Evolutionary conservation across 768 basidiomycete genomes (phyloP).

Genomic region (Holtermanniella nyarrowii): DNA sequence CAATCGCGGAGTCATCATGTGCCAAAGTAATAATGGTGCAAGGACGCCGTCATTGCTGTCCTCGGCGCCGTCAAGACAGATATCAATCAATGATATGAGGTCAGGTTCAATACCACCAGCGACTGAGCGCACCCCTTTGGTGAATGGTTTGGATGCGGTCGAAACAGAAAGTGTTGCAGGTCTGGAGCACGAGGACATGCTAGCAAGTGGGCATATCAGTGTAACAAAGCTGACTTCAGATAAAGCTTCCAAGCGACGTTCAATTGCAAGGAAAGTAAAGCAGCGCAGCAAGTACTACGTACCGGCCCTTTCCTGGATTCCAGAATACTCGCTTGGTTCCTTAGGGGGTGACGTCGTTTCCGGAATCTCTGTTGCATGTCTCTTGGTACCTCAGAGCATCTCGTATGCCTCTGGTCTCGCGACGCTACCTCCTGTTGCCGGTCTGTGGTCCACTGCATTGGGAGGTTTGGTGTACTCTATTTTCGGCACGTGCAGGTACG

Average conservation of each 20-base stretch:
- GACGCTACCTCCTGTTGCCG: slow-evolving; percentile 70
- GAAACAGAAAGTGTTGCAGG: no score
- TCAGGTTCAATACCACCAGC: neutral
- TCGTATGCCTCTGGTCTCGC: slow-evolving; percentile 85
- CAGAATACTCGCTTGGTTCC: slow-evolving; percentile 34
- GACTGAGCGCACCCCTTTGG: neutral
- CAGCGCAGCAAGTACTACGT: slow-evolving; percentile 40
- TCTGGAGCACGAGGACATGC: neutral
- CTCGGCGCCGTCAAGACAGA: neutral
- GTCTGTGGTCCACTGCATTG: slow-evolving; percentile 75
- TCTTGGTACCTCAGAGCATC: slow-evolving; percentile 47
- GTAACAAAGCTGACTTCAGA: neutral
- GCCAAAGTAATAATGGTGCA: no score
- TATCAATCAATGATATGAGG: neutral
- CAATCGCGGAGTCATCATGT: no score
- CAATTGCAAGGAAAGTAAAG: slow-evolving; percentile 22
- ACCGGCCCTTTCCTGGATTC: slow-evolving; percentile 22
- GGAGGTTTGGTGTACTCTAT: slow-evolving; percentile 81
- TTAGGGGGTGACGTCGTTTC: slow-evolving; percentile 66
- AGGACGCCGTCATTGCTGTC: neutral
- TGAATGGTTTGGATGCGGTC: neutral
- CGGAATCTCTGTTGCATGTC: slow-evolving; percentile 55
- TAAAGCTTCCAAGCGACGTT: neutral
- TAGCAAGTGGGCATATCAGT: neutral
- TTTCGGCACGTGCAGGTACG: slow-evolving; percentile 61